Evolutionary conservation across 2,329 filamentous ascomycete genomes (phyloP).

Genomic region (Bipolaris sorokiniana): DNA sequence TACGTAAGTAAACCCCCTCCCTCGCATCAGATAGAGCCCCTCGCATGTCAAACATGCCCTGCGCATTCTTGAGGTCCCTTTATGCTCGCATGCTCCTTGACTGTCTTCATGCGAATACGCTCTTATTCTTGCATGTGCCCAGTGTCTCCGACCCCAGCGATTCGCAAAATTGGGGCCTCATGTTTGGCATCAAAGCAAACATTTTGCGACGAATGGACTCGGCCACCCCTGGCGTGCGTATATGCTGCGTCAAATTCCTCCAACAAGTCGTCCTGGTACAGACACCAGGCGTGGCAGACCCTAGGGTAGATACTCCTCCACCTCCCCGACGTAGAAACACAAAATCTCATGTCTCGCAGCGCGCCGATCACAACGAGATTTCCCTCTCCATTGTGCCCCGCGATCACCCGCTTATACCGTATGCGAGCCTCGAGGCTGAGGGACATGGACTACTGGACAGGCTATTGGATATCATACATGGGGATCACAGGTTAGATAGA

Average conservation of each 20-base stretch:
- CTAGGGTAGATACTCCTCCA: conserved; percentile 66
- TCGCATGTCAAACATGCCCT: conserved; percentile 22
- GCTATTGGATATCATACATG: conserved; percentile 82
- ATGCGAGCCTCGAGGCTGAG: conserved; percentile 87
- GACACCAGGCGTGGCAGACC: conserved; percentile 83
- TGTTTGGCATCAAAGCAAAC: conserved; percentile 85
- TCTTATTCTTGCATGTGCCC: conserved; percentile 47
- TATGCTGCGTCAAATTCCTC: conserved; percentile 97
- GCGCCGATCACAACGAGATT: conserved; percentile 78
- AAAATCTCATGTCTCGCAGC: conserved; percentile 56
- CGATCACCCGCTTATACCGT: conserved; percentile 80
- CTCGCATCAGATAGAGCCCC: conserved; percentile 31
- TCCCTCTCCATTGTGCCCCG: conserved; percentile 84
- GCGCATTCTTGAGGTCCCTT: conserved; percentile 21
- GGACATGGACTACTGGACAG: conserved; percentile 89
- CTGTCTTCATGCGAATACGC: conserved; percentile 30
- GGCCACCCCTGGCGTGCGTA: conserved; percentile 74
- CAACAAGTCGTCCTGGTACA: conserved; percentile 93
- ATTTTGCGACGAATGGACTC: conserved; percentile 89
- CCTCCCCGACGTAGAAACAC: conserved; percentile 3
- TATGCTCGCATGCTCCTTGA: conserved; percentile 22
- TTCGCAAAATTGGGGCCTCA: conserved; percentile 80
- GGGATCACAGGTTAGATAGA: conserved; percentile 75
- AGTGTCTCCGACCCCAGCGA: conserved; percentile 90
- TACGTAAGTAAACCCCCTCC: conserved; percentile 73